Base-by-base conservation (phyloP, 106 monocot genomes). In the Dioscorea zingiberensis region DNA sequence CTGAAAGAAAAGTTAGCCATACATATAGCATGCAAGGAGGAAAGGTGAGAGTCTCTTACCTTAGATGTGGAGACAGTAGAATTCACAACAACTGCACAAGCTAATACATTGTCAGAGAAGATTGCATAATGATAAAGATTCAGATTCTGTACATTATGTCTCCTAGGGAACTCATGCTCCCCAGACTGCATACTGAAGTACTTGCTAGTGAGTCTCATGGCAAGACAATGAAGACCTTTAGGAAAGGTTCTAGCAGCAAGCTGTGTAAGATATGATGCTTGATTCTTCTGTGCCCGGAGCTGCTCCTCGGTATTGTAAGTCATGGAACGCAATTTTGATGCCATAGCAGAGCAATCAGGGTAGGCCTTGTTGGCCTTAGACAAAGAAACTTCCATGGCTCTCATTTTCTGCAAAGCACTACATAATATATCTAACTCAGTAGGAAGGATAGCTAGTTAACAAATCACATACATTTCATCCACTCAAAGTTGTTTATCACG, bases 101-200 rank as follows among this genome's bases (percentile, higher is more conserved):
- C 91, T 48, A 95, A 74, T n/a, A 91, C 58, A 70, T 91, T 95
- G 78, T 95, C 94, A 61, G 94, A 88, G 54, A 91, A 91, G 55
- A 95, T 75, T 19, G 78, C 91, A 83, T 83, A 83, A 70, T 95
- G 94, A 65, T 95, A 79, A n/a, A 85, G 68, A 72, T 83, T 66
- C 27, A 61, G 47, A 30, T 74, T 72, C 59, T 71, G 73, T 45
- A 68, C 64, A 18, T 45, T 80, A 4, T 74, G 26, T 32, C 54
- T 79, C 58, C 75, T 72, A 13, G 75, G 79, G 7, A 85, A 71
- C 30, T 76, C 60, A 0, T 60, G 74, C 21, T 83, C 76, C 62
- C 76, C 76, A 18, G 83, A 76, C 55, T 69, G 44, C 56, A 91
- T 44, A 23, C 45, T 29, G 58, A 95, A 95, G 73, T 83, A 95